Evolutionary conservation across 2,329 filamentous ascomycete species (phyloP), one percentile per base, ranked within the genome.

Genomic region (Chaetomiaceae sp.): DNA sequence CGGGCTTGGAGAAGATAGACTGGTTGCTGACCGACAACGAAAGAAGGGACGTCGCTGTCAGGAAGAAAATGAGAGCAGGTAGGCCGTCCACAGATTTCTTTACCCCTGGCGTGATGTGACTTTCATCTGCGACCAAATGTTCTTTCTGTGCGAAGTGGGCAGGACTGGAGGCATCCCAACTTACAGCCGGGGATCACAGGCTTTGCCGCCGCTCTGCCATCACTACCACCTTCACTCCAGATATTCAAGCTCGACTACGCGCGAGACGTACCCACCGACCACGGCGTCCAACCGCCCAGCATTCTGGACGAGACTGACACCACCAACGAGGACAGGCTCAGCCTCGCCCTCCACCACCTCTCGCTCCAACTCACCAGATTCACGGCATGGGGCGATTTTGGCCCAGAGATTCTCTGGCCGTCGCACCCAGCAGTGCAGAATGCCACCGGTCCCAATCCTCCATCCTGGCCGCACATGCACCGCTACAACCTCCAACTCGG

Each of bases 281-380:
- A 36, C 40, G 35, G 22, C 40, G 35, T 36, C 22, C 32, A 27
- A 19, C 34, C 15, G 12, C 40, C 40, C 2, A 42, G 32, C 22
- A 42, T 42, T 15, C 40, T 42, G 12, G 40, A 42, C 20, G 40
- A 36, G n/a, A n/a, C n/a, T n/a, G n/a, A n/a, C n/a, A n/a, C n/a
- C 17, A 32, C 22, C 22, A 19, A 35, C 39, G 14, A 34, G 20
- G 40, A 42, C 32, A 42, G 29, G 40, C 15, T 42, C 12, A 42
- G 40, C 22, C 30, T 42, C 15, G 40, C 40, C 40, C 32, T 42
- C n/a, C 32, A 36, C 30, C 27, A 36, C 11, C 40, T 42, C 40
- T 42, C 40, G 8, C 40, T 27, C 17, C 39, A 32, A 3, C 40
- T 42, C 40, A 9, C 12, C 22, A 6, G 6, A 7, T 36, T 42